A percentile compares a stretch with the other conserved stretches of the same genome.
phyloP scores from a whole-genome alignment of 257 asterid genomes.

The Linderniella brevidens region DNA sequence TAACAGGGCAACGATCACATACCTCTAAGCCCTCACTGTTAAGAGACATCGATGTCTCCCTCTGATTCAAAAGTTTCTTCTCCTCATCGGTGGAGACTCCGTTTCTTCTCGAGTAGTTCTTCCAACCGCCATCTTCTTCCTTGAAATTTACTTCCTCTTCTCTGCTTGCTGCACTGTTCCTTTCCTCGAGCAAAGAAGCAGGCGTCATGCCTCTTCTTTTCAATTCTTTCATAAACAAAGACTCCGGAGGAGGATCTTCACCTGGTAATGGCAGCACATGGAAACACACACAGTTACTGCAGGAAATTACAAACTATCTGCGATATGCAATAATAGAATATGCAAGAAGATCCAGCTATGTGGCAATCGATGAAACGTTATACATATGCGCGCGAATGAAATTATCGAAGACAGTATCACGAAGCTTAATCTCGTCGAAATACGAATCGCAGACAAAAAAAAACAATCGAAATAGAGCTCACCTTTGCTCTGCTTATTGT shows the following conservation, averaged over 20 bases:
- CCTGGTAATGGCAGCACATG: constrained; percentile 22
- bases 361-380: too few relatives aligned
- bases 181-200: constrained; percentile 80
- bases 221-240: constrained; percentile 81
- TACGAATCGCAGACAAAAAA: neutral
- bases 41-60: constrained; percentile 74
- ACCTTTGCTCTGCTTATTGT: neutral
- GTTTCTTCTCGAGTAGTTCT: constrained; percentile 46
- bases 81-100: constrained; percentile 45
- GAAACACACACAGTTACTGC: too few relatives aligned
- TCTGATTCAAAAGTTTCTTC: constrained; percentile 38
- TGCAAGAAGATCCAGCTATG: neutral
- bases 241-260: constrained; percentile 93
- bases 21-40: constrained; percentile 99
- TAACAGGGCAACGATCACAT: constrained; percentile 6
- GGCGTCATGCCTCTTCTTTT: constrained; percentile 82
- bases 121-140: constrained; percentile 79
- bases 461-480: neutral
- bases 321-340: neutral
- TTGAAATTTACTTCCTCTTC: constrained; percentile 27
- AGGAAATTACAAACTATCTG: too few relatives aligned
- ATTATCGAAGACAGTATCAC: neutral
- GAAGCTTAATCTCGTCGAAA: neutral
- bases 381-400: too few relatives aligned
- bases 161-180: constrained; percentile 25